These are phyloP conservation scores for Conoideocrella luteorostrata DNA, from an alignment of 2,329 filamentous ascomycete genomes.

Conservation along the genomic window DNA sequence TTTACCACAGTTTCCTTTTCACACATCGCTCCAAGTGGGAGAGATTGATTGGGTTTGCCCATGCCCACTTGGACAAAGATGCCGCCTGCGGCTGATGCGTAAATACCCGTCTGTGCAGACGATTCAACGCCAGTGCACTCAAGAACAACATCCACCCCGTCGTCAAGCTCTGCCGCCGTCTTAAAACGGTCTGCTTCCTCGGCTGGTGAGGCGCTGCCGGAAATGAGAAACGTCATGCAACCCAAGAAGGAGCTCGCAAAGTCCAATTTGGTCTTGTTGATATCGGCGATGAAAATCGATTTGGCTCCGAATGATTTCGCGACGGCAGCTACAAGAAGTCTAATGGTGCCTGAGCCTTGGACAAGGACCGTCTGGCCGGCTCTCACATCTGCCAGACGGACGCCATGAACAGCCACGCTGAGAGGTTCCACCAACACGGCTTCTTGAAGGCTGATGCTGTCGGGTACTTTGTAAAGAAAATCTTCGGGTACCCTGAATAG, in stretches of 20 bases:
- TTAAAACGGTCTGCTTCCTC: slow-evolving; percentile 11
- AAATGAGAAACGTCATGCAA: neutral
- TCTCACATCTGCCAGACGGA: slow-evolving; percentile 16
- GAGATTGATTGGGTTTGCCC: slow-evolving; percentile 49
- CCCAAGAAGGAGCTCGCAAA: slow-evolving; percentile 8
- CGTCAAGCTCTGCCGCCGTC: neutral
- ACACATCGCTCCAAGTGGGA: slow-evolving; percentile 33
- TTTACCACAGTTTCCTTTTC: slow-evolving; percentile 38
- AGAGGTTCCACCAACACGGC: slow-evolving; percentile 47
- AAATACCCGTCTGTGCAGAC: slow-evolving; percentile 12
- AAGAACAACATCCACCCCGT: slow-evolving; percentile 11
- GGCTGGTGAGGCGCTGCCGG: neutral
- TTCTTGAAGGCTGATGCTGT: slow-evolving; percentile 44
- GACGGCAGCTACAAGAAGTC: slow-evolving; percentile 9
- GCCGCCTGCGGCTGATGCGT: slow-evolving; percentile 40
- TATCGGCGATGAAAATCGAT: slow-evolving; percentile 15
- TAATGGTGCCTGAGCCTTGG: slow-evolving; percentile 5
- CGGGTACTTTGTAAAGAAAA: slow-evolving; percentile 76
- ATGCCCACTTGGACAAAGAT: slow-evolving; percentile 51
- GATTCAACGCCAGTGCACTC: slow-evolving; percentile 16
- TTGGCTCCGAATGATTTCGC: slow-evolving; percentile 17
- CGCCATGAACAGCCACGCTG: slow-evolving; percentile 44
- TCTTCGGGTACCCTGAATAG: slow-evolving; percentile 72
- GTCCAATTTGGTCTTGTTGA: slow-evolving; percentile 20
- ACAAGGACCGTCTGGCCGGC: slow-evolving; percentile 20